Conservation (phyloP, 495 filamentous ascomycete genomes). For the Podospora didyma region DNA sequence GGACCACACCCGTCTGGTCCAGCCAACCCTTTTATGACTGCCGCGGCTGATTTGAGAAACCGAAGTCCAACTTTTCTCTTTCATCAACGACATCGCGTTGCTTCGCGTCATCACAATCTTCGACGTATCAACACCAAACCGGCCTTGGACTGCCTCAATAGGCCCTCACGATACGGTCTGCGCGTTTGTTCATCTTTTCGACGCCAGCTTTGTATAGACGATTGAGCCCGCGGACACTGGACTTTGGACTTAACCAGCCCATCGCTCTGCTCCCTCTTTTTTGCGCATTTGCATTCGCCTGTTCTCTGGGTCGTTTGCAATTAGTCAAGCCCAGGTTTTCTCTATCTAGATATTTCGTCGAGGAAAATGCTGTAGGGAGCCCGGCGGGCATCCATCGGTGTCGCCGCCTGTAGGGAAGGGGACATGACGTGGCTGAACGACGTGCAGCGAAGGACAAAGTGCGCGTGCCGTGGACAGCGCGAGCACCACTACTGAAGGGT, state of each 20-base stretch:
- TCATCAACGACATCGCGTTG: conserved; percentile 18
- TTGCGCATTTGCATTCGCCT: conserved; percentile 12
- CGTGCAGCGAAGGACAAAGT: conserved; percentile 11
- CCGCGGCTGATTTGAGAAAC: conserved; percentile 43
- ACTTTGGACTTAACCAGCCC: conserved; percentile 9
- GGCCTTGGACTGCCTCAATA: conserved; percentile 5
- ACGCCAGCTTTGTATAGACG: conserved; percentile 16
- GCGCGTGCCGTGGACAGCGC: conserved; percentile 12
- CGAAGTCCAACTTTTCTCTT: conserved; percentile 26
- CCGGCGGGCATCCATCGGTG: conserved; percentile 15
- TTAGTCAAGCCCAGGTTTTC: conserved; percentile 7
- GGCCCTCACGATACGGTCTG: not conserved
- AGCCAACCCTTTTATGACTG: conserved; percentile 21
- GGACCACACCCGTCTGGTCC: conserved; percentile 5
- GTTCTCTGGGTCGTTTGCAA: conserved; percentile 20
- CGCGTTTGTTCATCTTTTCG: conserved; percentile 4
- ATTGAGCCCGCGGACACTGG: conserved; percentile 12
- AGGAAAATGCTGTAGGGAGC: conserved; percentile 24
- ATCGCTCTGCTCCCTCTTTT: conserved; percentile 8
- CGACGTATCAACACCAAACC: conserved; percentile 9
- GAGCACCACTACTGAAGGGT: conserved; percentile 21
- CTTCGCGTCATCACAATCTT: conserved; percentile 5
- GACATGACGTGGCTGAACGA: conserved; percentile 25
- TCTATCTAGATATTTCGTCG: conserved; percentile 21
- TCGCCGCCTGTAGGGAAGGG: conserved; percentile 14